Base-by-base conservation (phyloP, 2,329 filamentous ascomycete genomes). In the Didymella exigua region DNA sequence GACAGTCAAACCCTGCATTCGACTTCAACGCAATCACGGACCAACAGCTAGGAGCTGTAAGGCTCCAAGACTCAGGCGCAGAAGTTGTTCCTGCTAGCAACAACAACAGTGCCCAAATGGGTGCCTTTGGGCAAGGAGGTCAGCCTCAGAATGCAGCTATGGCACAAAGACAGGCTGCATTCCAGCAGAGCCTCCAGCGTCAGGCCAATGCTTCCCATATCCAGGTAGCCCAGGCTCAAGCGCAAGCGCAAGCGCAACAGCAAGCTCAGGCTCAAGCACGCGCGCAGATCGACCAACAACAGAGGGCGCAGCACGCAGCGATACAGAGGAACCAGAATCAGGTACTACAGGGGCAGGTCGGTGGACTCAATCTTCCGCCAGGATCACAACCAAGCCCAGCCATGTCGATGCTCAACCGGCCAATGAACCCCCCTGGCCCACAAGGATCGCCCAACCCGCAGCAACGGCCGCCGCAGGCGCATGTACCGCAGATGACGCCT, bases 21-120 rank as follows among this genome's bases (percentile, higher is more conserved):
- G 77, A 81, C 59, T 79, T 86, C 59, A 81, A 82, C 50, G 82
- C 84, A 37, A 80, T 86, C 33, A 78, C 84, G 52, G 82, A 81
- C 24, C 84, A 86, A 62, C 85, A 87, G 71, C 81, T 81, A 34
- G 84, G 85, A 59, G 84, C 83, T n/a, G 71, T 86, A 60, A 82
- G 84, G 47, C 81, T 81, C 14, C 83, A 85, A 63, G 82, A 86
- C 69, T 82, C 82, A 43, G 85, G 85, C 8, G 83, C 86, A 58
- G 75, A 83, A 36, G 85, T 87, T n/a, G 85, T 88, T 3, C 85
- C 85, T 9, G 85, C 84, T 6, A 88, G 84, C 70, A 84, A 82
- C 63, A 82, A 82, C 47, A 81, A 75, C 29, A 72, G 72, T 5
- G 57, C 56, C 19, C 74, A 75, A 38, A 75, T 77, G 72, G 65